A percentile compares a stretch with the other conserved stretches of the same genome.
Conservation (phyloP, 1,284 basidiomycete species). For the Bjerkandera adusta region DNA sequence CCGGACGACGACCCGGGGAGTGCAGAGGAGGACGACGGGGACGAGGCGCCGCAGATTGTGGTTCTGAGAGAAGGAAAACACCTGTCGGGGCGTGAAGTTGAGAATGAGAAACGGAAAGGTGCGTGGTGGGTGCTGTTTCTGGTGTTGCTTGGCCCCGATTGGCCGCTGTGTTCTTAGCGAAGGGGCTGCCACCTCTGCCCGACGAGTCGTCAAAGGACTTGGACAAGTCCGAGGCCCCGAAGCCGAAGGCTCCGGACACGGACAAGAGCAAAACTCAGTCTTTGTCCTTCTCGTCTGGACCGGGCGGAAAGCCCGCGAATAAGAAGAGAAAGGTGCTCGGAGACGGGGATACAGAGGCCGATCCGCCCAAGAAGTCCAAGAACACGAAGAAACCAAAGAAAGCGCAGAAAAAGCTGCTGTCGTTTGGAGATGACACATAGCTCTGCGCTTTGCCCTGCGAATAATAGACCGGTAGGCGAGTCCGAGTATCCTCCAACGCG, state of each 20-base stretch:
- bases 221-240: conserved; percentile 11
- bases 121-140: conserved; percentile 23
- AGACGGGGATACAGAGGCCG: conserved; percentile 29
- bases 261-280: conserved; percentile 19
- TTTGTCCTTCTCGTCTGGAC: conserved; percentile 43
- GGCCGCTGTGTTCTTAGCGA: conserved; percentile 34
- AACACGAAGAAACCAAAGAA: conserved; percentile 45
- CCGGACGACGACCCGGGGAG: conserved; percentile 72
- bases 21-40: conserved; percentile 70
- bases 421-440: conserved; percentile 47
- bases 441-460: not conserved
- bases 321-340: conserved; percentile 42
- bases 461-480: too few species aligned
- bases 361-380: conserved; percentile 25
- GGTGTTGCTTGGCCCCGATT: not conserved
- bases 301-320: conserved; percentile 25
- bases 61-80: conserved; percentile 85
- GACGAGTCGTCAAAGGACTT: conserved; percentile 26
- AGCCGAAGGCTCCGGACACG: conserved; percentile 14
- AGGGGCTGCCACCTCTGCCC: conserved; percentile 47
- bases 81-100: conserved; percentile 69
- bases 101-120: conserved; percentile 78
- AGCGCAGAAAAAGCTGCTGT: conserved; percentile 50
- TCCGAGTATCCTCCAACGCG: too few species aligned
- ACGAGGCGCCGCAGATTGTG: conserved; percentile 84